Evolutionary conservation across 352 stramenopile species (phyloP), one percentile per base, ranked within the genome.

Genomic region (Phytophthora agathidicida): DNA sequence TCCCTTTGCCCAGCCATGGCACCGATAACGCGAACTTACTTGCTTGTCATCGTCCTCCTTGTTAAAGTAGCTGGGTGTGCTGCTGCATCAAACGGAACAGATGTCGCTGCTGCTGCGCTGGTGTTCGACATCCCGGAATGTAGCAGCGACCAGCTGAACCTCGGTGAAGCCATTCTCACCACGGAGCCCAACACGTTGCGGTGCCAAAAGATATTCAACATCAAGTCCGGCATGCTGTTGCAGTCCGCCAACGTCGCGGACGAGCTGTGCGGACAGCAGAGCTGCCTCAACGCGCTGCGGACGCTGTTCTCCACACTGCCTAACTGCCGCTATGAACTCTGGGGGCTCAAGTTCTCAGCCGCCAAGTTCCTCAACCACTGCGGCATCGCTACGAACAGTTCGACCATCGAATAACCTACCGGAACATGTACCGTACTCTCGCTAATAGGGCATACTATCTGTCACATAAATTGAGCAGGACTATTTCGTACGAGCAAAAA

Each of bases 241-340:
- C 54, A 70, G 47, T 65, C 43, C 19, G 60, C 51, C 16, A 28
- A 44, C 28, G 36, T 77, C 46, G 65, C 59, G 11, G 62, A 65
- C 35, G 54, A 53, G 14, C 48, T 89, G 1, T 86, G 77, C 41
- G 62, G 56, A 14, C 30, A 73, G 28, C 38, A 66, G 22, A 38
- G 49, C 17, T 90, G 80, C 53, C 68, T 63, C 11, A 64, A 64
- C 3, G 78, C 73, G 48, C 68, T 89, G 31, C 57, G 71, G 37
- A 56, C 30, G 8, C 55, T 91, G 10, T 80, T 80, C 65, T 64
- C 50, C 44, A 60, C 44, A 37, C 48, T 91, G 35, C 77, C 78
- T 7, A 54, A 83, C 26, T 91, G 80, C 58, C 65, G 64, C 20
- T 88, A 79, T 62, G 17, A 71, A 36, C 56, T 76, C 44, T 80